These are phyloP conservation scores for Achaetomiella virescens DNA, from an alignment of 495 filamentous ascomycete species.

Conservation along the genomic window DNA sequence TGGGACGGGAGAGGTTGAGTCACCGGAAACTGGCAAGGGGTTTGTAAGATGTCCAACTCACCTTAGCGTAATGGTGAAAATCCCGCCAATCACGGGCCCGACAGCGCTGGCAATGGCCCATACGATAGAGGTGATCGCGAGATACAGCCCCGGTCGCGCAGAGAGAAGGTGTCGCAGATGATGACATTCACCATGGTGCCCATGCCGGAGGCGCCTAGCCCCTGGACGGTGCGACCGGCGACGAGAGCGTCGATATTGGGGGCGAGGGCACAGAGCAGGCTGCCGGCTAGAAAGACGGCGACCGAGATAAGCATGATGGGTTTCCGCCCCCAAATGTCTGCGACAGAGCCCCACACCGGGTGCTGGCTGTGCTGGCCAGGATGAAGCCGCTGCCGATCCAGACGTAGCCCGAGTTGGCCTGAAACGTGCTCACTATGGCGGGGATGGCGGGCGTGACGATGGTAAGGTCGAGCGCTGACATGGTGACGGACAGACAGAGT, in stretches of 20 bases:
- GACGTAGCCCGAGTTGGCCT: constrained; percentile 57
- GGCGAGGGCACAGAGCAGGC: constrained; percentile 61
- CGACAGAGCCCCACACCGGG: constrained; percentile 72
- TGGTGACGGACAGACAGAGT: neutral
- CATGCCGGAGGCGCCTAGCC: constrained; percentile 68
- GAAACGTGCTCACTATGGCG: constrained; percentile 53
- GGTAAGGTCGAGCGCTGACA: constrained; percentile 27
- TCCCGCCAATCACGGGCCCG: constrained; percentile 56
- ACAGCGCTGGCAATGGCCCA: constrained; percentile 48
- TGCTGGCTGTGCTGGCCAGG: constrained; percentile 58
- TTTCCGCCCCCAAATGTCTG: constrained; percentile 78
- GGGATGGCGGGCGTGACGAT: constrained; percentile 32
- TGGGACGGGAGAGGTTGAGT: neutral
- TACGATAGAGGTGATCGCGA: constrained; percentile 35
- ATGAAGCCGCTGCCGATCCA: constrained; percentile 70
- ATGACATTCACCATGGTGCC: constrained; percentile 69
- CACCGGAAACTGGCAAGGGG: neutral
- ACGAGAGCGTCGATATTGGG: constrained; percentile 63
- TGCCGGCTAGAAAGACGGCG: constrained; percentile 63
- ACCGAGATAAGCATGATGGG: constrained; percentile 64
- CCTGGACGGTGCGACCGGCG: constrained; percentile 66
- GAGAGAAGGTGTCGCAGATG: constrained; percentile 68
- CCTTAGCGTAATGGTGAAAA: constrained; percentile 43
- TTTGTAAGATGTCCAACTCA: neutral
- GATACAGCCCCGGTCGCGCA: constrained; percentile 55